Evolutionary conservation across 495 filamentous ascomycete genomes (phyloP).

Genomic region (Astrothelium macrocarpum): DNA sequence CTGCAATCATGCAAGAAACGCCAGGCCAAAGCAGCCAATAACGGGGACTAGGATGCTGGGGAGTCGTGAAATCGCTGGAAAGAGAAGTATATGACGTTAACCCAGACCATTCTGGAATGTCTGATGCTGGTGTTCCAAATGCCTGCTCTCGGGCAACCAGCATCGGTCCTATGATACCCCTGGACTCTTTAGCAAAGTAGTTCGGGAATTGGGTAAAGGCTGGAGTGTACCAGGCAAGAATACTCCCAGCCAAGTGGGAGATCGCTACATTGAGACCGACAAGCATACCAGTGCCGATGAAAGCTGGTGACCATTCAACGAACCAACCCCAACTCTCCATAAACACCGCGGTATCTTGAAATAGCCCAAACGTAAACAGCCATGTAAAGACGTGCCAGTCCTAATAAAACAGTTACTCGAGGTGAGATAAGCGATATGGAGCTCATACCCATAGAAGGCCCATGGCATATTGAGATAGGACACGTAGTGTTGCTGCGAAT

Average conservation of each 20-base stretch:
- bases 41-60: slow-evolving; percentile 44
- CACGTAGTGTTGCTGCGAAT: slow-evolving; percentile 42
- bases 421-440: background rate
- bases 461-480: slow-evolving; percentile 51
- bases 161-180: slow-evolving; percentile 50
- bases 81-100: slow-evolving; percentile 44
- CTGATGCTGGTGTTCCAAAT: slow-evolving; percentile 28
- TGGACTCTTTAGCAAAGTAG: background rate
- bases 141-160: slow-evolving; percentile 51
- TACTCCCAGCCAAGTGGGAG: slow-evolving; percentile 49
- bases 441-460: slow-evolving; percentile 45
- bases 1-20: slow-evolving; percentile 54
- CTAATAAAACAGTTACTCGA: background rate
- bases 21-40: slow-evolving; percentile 62
- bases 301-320: slow-evolving; percentile 55
- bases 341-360: slow-evolving; percentile 38
- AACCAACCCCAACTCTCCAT: slow-evolving; percentile 60
- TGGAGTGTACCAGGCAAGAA: slow-evolving; percentile 44
- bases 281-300: slow-evolving; percentile 57
- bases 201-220: background rate
- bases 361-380: slow-evolving; percentile 11
- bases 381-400: slow-evolving; percentile 55
- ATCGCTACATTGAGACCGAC: slow-evolving; percentile 57
- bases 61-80: slow-evolving; percentile 33
- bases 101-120: slow-evolving; percentile 43